These are phyloP conservation scores for Teratosphaeria destructans DNA, from an alignment of 2,329 filamentous ascomycete species.

Conservation along the genomic window DNA sequence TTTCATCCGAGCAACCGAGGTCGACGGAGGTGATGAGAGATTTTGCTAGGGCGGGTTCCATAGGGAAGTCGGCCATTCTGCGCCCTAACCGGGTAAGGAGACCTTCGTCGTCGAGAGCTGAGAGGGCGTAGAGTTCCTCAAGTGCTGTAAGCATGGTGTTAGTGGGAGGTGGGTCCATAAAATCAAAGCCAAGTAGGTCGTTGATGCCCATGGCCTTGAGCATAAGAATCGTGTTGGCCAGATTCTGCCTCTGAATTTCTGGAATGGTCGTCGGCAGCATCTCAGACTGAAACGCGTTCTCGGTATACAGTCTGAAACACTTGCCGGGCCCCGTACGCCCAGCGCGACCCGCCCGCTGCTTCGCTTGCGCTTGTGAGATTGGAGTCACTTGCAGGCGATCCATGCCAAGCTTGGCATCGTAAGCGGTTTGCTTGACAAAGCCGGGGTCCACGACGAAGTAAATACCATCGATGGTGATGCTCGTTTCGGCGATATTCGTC, in stretches of 20 bases:
- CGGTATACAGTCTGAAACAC: slow-evolving; percentile 90
- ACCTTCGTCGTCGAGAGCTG: slow-evolving; percentile 88
- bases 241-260: slow-evolving; percentile 89
- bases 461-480: slow-evolving; percentile 94
- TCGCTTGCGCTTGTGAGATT: slow-evolving; percentile 92
- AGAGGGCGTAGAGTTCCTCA: slow-evolving; percentile 87
- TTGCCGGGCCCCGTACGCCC: slow-evolving; percentile 93
- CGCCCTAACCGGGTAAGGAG: slow-evolving; percentile 81
- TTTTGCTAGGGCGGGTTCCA: slow-evolving; percentile 89
- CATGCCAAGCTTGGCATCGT: slow-evolving; percentile 96
- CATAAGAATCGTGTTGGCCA: slow-evolving; percentile 90
- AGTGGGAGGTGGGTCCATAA: slow-evolving; percentile 95
- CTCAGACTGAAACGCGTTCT: slow-evolving; percentile 88
- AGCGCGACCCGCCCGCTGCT: slow-evolving; percentile 84
- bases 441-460: slow-evolving; percentile 96
- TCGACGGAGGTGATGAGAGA: slow-evolving; percentile 81
- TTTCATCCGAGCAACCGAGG: slow-evolving; percentile 81
- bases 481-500: slow-evolving; percentile 96
- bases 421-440: slow-evolving; percentile 95
- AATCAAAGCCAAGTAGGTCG: slow-evolving; percentile 92
- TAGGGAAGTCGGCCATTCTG: slow-evolving; percentile 98
- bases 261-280: slow-evolving; percentile 95
- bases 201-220: slow-evolving; percentile 99
- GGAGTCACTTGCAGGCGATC: slow-evolving; percentile 91
- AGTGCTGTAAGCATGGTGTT: slow-evolving; percentile 96